Evolutionary conservation across 2,329 filamentous ascomycete species (phyloP).

Genomic region (Hypoxylon sp.): DNA sequence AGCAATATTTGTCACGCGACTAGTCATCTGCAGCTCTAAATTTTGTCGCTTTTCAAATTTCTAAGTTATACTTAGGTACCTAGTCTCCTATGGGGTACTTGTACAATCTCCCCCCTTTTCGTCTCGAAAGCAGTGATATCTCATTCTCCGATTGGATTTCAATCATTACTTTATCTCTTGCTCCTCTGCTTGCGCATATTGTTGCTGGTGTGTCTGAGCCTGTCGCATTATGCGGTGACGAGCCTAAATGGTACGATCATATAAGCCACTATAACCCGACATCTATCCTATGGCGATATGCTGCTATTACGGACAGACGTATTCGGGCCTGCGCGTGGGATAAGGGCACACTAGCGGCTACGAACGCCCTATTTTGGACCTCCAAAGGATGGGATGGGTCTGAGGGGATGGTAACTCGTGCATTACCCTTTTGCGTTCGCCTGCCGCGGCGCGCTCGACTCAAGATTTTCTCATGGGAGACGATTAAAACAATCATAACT

Average conservation of each 20-base stretch:
- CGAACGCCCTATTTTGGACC: slow-evolving; percentile 57
- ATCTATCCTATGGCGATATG: slow-evolving; percentile 58
- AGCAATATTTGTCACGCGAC: too few species aligned
- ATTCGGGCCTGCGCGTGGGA: slow-evolving; percentile 53
- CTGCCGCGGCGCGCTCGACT: slow-evolving; percentile 39
- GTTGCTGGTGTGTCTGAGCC: too few species aligned
- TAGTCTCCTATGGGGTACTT: too few species aligned
- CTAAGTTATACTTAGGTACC: too few species aligned
- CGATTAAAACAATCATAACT: slow-evolving; percentile 46
- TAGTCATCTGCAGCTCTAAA: too few species aligned
- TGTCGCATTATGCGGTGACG: too few species aligned
- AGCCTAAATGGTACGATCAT: slow-evolving; percentile 52
- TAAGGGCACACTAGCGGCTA: slow-evolving; percentile 50
- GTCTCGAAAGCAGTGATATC: too few species aligned
- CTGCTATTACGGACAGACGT: slow-evolving; percentile 55
- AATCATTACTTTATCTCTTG: background rate
- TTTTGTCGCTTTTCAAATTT: too few species aligned
- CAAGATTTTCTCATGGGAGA: slow-evolving; percentile 38
- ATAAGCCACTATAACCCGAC: slow-evolving; percentile 56
- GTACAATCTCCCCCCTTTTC: too few species aligned
- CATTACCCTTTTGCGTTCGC: slow-evolving; percentile 33
- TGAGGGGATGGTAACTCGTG: slow-evolving; percentile 48
- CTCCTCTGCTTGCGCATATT: background rate
- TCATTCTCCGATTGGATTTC: too few species aligned
- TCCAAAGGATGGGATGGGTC: slow-evolving; percentile 54